A percentile compares a stretch with the other conserved stretches of the same genome.
phyloP scores from a whole-genome alignment of 2,329 filamentous ascomycete genomes.

The Escovopsis sp. region DNA sequence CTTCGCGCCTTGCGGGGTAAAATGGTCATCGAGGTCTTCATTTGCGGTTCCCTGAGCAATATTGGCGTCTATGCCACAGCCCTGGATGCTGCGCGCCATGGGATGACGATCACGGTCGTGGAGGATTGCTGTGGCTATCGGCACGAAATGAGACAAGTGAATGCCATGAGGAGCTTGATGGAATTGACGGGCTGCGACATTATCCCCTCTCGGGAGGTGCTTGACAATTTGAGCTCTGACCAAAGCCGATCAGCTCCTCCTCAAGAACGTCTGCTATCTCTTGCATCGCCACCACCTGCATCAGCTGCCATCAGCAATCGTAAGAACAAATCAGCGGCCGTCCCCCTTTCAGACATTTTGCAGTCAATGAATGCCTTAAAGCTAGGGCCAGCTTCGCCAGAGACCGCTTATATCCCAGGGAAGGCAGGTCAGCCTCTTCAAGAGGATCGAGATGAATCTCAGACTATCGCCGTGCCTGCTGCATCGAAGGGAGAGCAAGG shows the following conservation, averaged over 20 bases:
- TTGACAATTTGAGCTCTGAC: slow-evolving; percentile 18
- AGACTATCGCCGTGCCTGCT: not conserved
- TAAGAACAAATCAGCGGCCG: slow-evolving; percentile 7
- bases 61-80: slow-evolving; percentile 84
- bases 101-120: slow-evolving; percentile 72
- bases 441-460: not conserved
- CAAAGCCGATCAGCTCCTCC: not conserved
- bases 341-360: slow-evolving; percentile 15
- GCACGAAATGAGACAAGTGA: slow-evolving; percentile 50
- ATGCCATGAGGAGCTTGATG: slow-evolving; percentile 55
- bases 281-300: not conserved
- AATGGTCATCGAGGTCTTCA: slow-evolving; percentile 76
- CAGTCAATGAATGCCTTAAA: slow-evolving; percentile 18
- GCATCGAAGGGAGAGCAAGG: slow-evolving; percentile 4
- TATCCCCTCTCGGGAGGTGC: slow-evolving; percentile 44
- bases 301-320: not conserved
- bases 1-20: slow-evolving; percentile 68
- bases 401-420: slow-evolving; percentile 5
- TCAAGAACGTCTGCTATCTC: slow-evolving; percentile 3
- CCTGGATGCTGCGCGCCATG: slow-evolving; percentile 76
- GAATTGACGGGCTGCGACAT: slow-evolving; percentile 62
- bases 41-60: slow-evolving; percentile 79
- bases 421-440: not conserved
- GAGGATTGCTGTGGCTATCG: slow-evolving; percentile 82
- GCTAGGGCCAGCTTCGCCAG: slow-evolving; percentile 14